Evolutionary conservation across 257 asterid genomes (phyloP), one percentile per base, ranked within the genome.

Genomic region (Nicotiana knightiana): DNA sequence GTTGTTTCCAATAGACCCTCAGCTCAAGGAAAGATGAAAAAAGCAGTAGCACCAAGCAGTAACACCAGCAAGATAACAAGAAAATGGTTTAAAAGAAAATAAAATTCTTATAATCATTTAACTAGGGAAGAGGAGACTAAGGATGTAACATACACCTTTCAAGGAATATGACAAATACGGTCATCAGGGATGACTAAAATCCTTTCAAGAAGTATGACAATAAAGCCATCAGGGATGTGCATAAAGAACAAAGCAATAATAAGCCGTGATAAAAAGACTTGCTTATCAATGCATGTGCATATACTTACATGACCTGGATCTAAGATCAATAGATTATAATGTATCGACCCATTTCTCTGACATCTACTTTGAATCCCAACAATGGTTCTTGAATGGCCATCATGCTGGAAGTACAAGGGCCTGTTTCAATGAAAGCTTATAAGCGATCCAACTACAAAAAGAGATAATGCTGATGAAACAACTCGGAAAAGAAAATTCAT

Each of bases 331-430:
- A 96, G 85, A 89, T 88, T 91, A 89, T 86, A 92, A 82, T 84
- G 91, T 84, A 85, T 92, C 62, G 58, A 83, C 78, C 96, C 93
- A 17, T 87, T 89, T 83, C 48, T 90, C 85, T 86, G 90, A 54
- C 57, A 89, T 86, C 83, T 93, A 82, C 87, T 91, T 85, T 96
- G 99, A 86, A 96, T 91, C 82, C 99, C 99, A 21, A 93, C 89
- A 16, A 96, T 93, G 83, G 98, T 96, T 91, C 99, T 93, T 46
- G 99, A 96, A 83, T 96, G 92, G 55, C 98, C 98, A 76, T 96
- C 94, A 81, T 93, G 97, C 88, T 96, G 98, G 88, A 96, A 93
- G 87, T 96, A 96, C 89, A 93, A 83, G 37, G 99, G 99, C 89
- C 98, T 96, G 91, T 76, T 79, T 70, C 77, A 81, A 57, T 28